Conservation (phyloP, 2,329 filamentous ascomycete species). For the Penicillium sp. region DNA sequence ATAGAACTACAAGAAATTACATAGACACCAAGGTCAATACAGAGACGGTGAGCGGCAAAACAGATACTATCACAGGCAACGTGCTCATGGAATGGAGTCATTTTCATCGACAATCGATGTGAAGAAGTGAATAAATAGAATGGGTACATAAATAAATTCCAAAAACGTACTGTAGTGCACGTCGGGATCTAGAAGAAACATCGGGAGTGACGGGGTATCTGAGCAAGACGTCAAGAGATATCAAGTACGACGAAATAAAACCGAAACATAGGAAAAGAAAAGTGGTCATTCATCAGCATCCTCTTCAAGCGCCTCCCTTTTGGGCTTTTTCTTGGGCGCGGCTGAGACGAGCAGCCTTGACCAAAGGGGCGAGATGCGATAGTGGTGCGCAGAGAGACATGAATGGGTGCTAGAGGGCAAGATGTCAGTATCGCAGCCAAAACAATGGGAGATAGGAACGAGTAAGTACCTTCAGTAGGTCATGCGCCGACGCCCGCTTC, state of each 20-base stretch:
- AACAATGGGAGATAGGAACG: neutral
- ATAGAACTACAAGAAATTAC: slow-evolving; percentile 18
- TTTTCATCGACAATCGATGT: slow-evolving; percentile 20
- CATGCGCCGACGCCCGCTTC: slow-evolving; percentile 91
- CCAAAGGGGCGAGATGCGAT: slow-evolving; percentile 76
- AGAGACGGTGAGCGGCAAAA: neutral
- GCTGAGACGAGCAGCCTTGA: slow-evolving; percentile 79
- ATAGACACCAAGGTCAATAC: neutral
- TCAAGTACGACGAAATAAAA: slow-evolving; percentile 25
- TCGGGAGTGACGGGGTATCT: slow-evolving; percentile 28
- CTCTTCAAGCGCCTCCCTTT: slow-evolving; percentile 59
- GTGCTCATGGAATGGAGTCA: slow-evolving; percentile 1
- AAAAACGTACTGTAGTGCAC: slow-evolving; percentile 16
- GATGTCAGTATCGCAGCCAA: slow-evolving; percentile 14
- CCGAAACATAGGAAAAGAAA: slow-evolving; percentile 15
- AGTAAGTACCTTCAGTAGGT: slow-evolving; percentile 73
- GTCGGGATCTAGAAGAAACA: slow-evolving; percentile 26
- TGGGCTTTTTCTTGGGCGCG: slow-evolving; percentile 79
- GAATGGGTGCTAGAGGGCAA: slow-evolving; percentile 65
- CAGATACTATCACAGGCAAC: neutral
- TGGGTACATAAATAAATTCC: slow-evolving; percentile 16
- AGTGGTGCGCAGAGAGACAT: slow-evolving; percentile 74
- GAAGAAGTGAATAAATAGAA: slow-evolving; percentile 12
- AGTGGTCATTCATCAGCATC: slow-evolving; percentile 28
- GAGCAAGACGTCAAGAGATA: slow-evolving; percentile 33